phyloP scores from a whole-genome alignment of 495 filamentous ascomycete species.

The Stereocaulon alpinum region DNA sequence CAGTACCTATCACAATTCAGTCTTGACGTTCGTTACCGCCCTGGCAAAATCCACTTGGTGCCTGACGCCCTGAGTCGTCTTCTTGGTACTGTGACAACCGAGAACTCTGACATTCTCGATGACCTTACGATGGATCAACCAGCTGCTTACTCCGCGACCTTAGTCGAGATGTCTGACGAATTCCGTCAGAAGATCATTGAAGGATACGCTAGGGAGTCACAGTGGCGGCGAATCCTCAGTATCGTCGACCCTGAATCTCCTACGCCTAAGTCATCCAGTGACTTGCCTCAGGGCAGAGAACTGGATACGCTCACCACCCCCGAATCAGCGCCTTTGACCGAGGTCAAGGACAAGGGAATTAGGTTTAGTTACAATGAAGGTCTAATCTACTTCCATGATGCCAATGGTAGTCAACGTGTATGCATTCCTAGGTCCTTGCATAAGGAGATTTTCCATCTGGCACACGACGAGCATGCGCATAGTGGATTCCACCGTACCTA shows the following conservation, averaged over 20 bases:
- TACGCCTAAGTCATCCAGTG: no score
- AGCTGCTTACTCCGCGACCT: no score
- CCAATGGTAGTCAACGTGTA: background rate
- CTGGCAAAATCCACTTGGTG: background rate
- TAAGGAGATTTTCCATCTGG: background rate
- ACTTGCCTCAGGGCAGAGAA: no score
- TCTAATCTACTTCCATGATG: background rate
- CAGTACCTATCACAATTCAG: constrained; percentile 8
- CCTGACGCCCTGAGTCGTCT: constrained; percentile 3
- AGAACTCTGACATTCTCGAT: no score
- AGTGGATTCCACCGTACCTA: background rate
- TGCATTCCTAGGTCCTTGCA: background rate
- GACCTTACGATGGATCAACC: no score
- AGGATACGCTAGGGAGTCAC: background rate
- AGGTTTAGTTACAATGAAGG: background rate
- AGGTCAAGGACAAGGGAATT: background rate
- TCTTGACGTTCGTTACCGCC: background rate
- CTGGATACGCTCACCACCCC: no score
- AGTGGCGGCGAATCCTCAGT: background rate
- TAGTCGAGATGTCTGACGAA: background rate
- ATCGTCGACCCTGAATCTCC: no score
- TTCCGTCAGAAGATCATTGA: background rate
- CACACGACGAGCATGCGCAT: background rate
- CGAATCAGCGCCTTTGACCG: background rate
- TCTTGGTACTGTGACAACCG: background rate